Base-by-base conservation (phyloP, 768 basidiomycete genomes). In the Rhodocollybia butyracea region DNA sequence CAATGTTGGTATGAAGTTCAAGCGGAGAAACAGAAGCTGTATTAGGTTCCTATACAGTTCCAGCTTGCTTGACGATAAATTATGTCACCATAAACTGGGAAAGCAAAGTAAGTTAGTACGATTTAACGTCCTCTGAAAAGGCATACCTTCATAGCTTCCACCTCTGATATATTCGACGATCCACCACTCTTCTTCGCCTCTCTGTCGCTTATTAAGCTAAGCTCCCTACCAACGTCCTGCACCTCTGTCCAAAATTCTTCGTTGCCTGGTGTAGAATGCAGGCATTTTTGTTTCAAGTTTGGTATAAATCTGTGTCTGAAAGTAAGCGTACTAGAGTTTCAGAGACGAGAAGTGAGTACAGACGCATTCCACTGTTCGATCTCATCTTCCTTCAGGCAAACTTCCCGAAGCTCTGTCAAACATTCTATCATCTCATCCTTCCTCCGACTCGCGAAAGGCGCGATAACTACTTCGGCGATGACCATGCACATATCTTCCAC, bases 301-400 rank as follows among this genome's bases (percentile, higher is more conserved):
- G 64, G 68, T 43, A 92, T 58, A 64, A 91, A 90, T 15, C 90
- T 91, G 45, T 38, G 6, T 24, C 54, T 19, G 51, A 21, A 29
- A 43, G 22, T 50, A 27, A 51, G 34, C 15, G 55, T 47, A 43
- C 38, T 27, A 38, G 51, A 42, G 22, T 15, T 59, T 39, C 29
- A 27, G 51, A 19, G 21, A 13, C 46, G n/a, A 43, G 34, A 26
- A 21, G 32, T 13, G 26, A 24, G 50, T 15, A 74, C 81, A 60
- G 60, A 88, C 86, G 64, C 70, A 69, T 94, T 93, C 91, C 91
- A 94, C 30, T 80, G 81, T 42, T 88, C 86, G 34, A 92, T 81
- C 67, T 93, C 89, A 67, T 92, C 89, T 70, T 92, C 88, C 83
- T 77, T 77, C 59, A 91, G 66, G 24, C 84, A 88, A 3, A 81